phyloP scores from a whole-genome alignment of 176 grass and related monocot genomes.

The Oryza glaberrima region DNA sequence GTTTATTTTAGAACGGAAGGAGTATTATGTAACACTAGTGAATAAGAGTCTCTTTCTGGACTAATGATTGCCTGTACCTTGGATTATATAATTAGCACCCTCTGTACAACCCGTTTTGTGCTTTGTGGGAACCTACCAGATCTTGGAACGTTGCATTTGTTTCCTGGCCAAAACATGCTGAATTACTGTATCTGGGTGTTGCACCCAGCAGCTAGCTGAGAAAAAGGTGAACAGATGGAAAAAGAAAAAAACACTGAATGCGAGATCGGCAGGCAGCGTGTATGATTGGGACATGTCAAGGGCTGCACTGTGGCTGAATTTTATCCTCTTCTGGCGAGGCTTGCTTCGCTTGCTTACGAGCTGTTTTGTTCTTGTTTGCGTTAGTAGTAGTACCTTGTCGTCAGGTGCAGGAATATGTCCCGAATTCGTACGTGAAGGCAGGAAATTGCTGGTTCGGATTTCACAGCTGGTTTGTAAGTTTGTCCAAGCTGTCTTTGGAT shows the following conservation, averaged over 20 bases:
- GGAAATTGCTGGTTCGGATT: background rate
- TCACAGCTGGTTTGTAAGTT: background rate
- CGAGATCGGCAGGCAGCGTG: slow-evolving; percentile 19
- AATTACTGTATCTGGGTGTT: background rate
- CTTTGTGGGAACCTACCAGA: background rate
- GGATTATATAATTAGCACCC: background rate
- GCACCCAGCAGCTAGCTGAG: background rate
- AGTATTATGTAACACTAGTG: background rate
- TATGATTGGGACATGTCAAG: slow-evolving; percentile 19
- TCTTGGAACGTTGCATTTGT: background rate
- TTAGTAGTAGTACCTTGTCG: background rate
- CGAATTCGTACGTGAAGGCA: background rate
- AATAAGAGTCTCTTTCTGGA: background rate
- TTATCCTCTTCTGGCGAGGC: slow-evolving; percentile 9
- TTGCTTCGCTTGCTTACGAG: background rate
- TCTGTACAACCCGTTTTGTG: background rate
- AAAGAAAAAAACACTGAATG: background rate
- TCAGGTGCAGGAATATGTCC: background rate
- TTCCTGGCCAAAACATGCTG: background rate
- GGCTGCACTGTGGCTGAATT: background rate
- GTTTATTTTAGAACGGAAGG: no score
- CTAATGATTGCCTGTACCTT: background rate
- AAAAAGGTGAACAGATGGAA: background rate
- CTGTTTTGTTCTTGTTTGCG: background rate
- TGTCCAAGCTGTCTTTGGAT: background rate